Evolutionary conservation across 805 yeast genomes (phyloP).

Genomic region (Saccharomyces jurei): DNA sequence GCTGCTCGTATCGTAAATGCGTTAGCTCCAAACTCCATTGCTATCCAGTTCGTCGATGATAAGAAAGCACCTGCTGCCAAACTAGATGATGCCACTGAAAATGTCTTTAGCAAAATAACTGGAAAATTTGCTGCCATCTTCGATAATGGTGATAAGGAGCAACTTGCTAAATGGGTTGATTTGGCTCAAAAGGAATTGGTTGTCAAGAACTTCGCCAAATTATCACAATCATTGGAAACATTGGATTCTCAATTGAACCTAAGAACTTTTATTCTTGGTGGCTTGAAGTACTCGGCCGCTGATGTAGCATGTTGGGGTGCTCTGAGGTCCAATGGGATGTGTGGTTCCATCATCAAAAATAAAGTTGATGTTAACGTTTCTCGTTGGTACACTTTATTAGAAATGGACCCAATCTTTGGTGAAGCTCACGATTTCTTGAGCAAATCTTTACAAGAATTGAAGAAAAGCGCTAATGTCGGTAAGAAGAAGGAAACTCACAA

Average conservation of each 20-base stretch:
- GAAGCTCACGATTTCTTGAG: constrained; percentile 58
- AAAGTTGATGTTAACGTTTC: constrained; percentile 78
- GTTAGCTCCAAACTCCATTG: constrained; percentile 42
- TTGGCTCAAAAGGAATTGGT: constrained; percentile 61
- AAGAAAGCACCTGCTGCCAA: constrained; percentile 48
- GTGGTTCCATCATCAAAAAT: constrained; percentile 83
- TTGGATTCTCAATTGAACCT: constrained; percentile 78
- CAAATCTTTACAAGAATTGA: constrained; percentile 63
- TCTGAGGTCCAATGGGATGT: constrained; percentile 83
- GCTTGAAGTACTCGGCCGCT: constrained; percentile 54
- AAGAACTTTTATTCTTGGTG: constrained; percentile 69
- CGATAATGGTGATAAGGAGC: constrained; percentile 21
- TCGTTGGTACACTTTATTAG: constrained; percentile 85
- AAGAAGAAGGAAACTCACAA: constrained; percentile 79
- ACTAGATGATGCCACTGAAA: constrained; percentile 39
- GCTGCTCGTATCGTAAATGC: constrained; percentile 70
- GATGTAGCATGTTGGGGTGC: constrained; percentile 93
- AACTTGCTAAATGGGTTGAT: constrained; percentile 54
- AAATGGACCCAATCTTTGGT: constrained; percentile 59
- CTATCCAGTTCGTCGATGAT: constrained; percentile 63
- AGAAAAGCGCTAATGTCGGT: constrained; percentile 59
- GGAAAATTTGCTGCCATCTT: constrained; percentile 43
- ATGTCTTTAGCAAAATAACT: constrained; percentile 44
- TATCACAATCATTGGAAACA: constrained; percentile 67
- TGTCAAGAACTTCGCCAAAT: constrained; percentile 81